phyloP scores from a whole-genome alignment of 306 rosid genomes.

The Vigna unguiculata region DNA sequence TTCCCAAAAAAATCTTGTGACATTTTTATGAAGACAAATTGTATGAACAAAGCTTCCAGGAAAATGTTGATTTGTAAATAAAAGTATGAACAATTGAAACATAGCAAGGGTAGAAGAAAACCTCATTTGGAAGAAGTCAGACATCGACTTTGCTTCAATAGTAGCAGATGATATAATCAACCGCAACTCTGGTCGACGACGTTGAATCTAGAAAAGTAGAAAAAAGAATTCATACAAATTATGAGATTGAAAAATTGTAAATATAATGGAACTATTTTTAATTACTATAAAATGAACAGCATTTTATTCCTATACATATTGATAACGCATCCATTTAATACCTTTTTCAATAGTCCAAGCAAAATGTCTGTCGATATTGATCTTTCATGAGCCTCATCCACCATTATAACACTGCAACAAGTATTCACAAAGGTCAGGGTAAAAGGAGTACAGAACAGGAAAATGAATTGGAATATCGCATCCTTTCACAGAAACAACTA shows the following conservation, averaged over 20 bases:
- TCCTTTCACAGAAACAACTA: slow-evolving; percentile 6
- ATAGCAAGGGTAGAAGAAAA: slow-evolving; percentile 45
- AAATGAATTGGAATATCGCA: slow-evolving; percentile 28
- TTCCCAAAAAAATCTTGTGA: slow-evolving; percentile 8
- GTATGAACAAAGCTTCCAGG: background rate
- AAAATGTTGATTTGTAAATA: background rate
- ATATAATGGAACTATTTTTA: background rate
- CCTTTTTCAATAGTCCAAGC: slow-evolving; percentile 95
- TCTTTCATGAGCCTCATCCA: slow-evolving; percentile 98
- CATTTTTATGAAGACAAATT: slow-evolving; percentile 27
- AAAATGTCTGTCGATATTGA: slow-evolving; percentile 93
- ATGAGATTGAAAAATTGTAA: background rate
- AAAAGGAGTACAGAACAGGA: slow-evolving; percentile 17
- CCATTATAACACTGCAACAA: slow-evolving; percentile 79
- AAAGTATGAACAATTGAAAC: slow-evolving; percentile 29
- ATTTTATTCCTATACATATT: slow-evolving; percentile 12
- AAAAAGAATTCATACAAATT: slow-evolving; percentile 32
- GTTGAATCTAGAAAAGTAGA: slow-evolving; percentile 68
- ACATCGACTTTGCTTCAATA: slow-evolving; percentile 91
- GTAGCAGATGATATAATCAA: slow-evolving; percentile 93
- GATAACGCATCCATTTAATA: slow-evolving; percentile 32
- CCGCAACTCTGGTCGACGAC: slow-evolving; percentile 85
- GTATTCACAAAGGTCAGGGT: background rate
- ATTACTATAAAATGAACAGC: background rate
- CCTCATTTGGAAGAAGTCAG: slow-evolving; percentile 79